phyloP scores from a whole-genome alignment of 495 filamentous ascomycete genomes.

The Glarea lozoyensis region DNA sequence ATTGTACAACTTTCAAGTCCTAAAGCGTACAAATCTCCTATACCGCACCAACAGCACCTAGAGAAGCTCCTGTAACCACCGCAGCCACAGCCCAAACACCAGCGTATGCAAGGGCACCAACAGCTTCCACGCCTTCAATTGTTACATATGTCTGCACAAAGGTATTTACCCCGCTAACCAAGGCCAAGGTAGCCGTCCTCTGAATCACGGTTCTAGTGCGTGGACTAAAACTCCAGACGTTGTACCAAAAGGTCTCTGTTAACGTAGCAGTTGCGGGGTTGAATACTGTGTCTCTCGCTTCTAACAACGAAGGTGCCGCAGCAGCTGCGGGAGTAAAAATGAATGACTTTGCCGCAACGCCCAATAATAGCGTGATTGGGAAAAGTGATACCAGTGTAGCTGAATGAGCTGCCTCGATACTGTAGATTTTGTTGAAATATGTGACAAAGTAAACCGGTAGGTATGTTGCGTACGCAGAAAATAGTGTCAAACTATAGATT shows the following conservation, averaged over 20 bases:
- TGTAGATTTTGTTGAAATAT: constrained; percentile 59
- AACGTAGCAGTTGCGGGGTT: constrained; percentile 45
- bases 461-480: constrained; percentile 51
- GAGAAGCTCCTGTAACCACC: constrained; percentile 45
- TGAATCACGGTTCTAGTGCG: constrained; percentile 56
- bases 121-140: constrained; percentile 54
- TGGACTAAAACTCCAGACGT: constrained; percentile 49
- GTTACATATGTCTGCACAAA: constrained; percentile 52
- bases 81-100: constrained; percentile 59
- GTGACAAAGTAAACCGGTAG: constrained; percentile 58
- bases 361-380: constrained; percentile 44
- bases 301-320: constrained; percentile 24
- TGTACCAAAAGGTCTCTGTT: constrained; percentile 51
- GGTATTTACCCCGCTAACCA: constrained; percentile 50
- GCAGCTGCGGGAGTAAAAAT: constrained; percentile 63
- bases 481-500: constrained; percentile 59
- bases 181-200: constrained; percentile 52
- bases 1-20: background rate
- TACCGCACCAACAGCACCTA: constrained; percentile 41
- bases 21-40: background rate
- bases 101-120: constrained; percentile 62
- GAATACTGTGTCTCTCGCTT: constrained; percentile 25
- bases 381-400: constrained; percentile 47
- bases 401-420: constrained; percentile 52
- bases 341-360: constrained; percentile 60